Percentiles rank a stretch among this genome's conserved stretches.
Conservation (phyloP, 1,139 yeast species). For the Candida frijolesensis region DNA sequence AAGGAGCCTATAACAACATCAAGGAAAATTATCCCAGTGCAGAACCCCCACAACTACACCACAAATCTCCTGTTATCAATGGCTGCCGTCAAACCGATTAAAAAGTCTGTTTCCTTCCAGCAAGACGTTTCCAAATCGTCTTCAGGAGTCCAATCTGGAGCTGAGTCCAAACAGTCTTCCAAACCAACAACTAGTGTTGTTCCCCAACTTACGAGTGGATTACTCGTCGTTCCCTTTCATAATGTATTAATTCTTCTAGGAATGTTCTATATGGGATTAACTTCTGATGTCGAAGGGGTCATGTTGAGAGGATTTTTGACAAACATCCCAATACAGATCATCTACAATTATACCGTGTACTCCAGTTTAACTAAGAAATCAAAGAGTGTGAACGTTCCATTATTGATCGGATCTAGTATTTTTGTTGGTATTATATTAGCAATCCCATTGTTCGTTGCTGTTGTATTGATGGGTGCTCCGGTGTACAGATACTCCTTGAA, state of each 20-base stretch:
- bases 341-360: conserved; percentile 29
- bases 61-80: not conserved
- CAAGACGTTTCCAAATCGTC: conserved; percentile 3
- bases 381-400: conserved; percentile 29
- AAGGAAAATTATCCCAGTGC: not conserved
- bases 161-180: conserved; percentile 4
- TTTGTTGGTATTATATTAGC: conserved; percentile 49
- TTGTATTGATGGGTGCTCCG: conserved; percentile 88
- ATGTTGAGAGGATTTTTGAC: conserved; percentile 31
- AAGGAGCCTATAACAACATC: not conserved
- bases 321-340: conserved; percentile 28
- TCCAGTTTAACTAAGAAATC: conserved; percentile 21
- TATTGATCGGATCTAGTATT: conserved; percentile 38
- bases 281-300: conserved; percentile 26
- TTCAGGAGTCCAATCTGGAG: not conserved
- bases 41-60: not conserved
- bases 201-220: conserved; percentile 27
- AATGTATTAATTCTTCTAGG: conserved; percentile 39
- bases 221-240: conserved; percentile 52
- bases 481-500: conserved; percentile 54
- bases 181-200: conserved; percentile 5
- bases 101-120: conserved; percentile 13
- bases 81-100: conserved; percentile 6
- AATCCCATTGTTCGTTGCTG: conserved; percentile 50
- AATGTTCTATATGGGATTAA: conserved; percentile 42